Evolutionary conservation across 306 rosid genomes (phyloP).

Genomic region (Vicia sativa): DNA sequence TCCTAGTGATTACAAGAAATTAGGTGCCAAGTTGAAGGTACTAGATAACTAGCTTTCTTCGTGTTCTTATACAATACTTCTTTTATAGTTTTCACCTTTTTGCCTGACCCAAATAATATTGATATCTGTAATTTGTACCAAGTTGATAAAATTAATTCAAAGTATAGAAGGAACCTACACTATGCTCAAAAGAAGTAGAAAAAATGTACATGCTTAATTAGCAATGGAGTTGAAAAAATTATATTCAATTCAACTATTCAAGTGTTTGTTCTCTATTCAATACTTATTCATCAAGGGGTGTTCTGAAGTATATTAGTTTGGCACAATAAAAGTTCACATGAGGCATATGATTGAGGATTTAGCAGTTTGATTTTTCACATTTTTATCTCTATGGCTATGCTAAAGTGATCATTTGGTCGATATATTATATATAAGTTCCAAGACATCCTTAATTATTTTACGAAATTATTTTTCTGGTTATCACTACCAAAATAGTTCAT

Average conservation of each 20-base stretch:
- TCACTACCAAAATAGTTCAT: background rate
- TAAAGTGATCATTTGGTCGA: constrained; percentile 11
- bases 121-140: constrained; percentile 19
- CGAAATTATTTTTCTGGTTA: constrained; percentile 8
- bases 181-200: constrained; percentile 1
- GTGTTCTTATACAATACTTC: background rate
- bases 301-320: constrained; percentile 10
- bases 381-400: background rate
- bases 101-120: background rate
- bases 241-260: background rate
- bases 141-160: constrained; percentile 9
- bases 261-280: constrained; percentile 7
- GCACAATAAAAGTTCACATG: constrained; percentile 6
- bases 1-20: constrained; percentile 91
- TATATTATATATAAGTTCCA: constrained; percentile 16
- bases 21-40: constrained; percentile 96
- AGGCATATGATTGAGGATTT: constrained; percentile 8
- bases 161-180: constrained; percentile 12
- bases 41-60: constrained; percentile 20
- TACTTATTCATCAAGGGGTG: background rate
- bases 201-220: background rate
- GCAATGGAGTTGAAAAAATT: constrained; percentile 6
- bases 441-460: constrained; percentile 1
- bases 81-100: constrained; percentile 9
- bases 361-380: constrained; percentile 4